These are phyloP conservation scores for Ramalina intermedia DNA, from an alignment of 495 filamentous ascomycete genomes.

Conservation along the genomic window DNA sequence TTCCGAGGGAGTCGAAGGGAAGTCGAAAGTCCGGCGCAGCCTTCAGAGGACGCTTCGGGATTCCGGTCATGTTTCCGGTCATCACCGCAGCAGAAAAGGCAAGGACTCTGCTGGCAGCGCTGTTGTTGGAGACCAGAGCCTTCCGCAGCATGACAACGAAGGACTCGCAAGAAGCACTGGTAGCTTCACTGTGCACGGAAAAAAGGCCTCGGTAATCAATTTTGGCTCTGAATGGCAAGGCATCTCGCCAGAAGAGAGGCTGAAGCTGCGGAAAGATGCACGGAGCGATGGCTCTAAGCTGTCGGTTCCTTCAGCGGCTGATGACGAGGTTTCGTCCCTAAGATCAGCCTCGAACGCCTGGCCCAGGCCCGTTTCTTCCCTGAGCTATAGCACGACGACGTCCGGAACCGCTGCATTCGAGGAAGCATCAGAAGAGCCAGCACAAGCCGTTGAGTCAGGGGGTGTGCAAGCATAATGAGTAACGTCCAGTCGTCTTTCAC, in stretches of 20 bases:
- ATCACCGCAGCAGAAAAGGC: slow-evolving; percentile 60
- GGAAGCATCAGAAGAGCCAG: slow-evolving; percentile 2
- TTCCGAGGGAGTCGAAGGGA: slow-evolving; percentile 27
- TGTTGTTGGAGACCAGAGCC: slow-evolving; percentile 45
- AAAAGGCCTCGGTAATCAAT: slow-evolving; percentile 91
- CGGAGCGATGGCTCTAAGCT: slow-evolving; percentile 30
- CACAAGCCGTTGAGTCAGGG: background rate
- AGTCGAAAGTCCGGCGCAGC: slow-evolving; percentile 62
- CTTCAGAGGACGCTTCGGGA: slow-evolving; percentile 91
- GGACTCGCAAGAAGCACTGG: slow-evolving; percentile 62
- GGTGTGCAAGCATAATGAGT: too few relatives aligned
- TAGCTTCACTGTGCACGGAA: slow-evolving; percentile 91
- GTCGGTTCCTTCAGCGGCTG: slow-evolving; percentile 24
- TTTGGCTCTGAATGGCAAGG: slow-evolving; percentile 84
- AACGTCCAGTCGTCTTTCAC: too few relatives aligned
- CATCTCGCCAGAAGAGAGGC: slow-evolving; percentile 63
- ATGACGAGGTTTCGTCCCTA: slow-evolving; percentile 22
- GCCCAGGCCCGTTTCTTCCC: slow-evolving; percentile 23
- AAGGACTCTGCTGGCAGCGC: slow-evolving; percentile 55
- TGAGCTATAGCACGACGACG: slow-evolving; percentile 27
- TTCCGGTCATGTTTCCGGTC: slow-evolving; percentile 41
- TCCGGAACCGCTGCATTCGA: slow-evolving; percentile 6
- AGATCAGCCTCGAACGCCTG: slow-evolving; percentile 16
- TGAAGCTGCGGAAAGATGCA: slow-evolving; percentile 41
- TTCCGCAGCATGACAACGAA: slow-evolving; percentile 32